Percentiles rank a stretch among this genome's conserved stretches.
phyloP scores from a whole-genome alignment of 805 yeast species.

The Lipomyces yamanashiensis region DNA sequence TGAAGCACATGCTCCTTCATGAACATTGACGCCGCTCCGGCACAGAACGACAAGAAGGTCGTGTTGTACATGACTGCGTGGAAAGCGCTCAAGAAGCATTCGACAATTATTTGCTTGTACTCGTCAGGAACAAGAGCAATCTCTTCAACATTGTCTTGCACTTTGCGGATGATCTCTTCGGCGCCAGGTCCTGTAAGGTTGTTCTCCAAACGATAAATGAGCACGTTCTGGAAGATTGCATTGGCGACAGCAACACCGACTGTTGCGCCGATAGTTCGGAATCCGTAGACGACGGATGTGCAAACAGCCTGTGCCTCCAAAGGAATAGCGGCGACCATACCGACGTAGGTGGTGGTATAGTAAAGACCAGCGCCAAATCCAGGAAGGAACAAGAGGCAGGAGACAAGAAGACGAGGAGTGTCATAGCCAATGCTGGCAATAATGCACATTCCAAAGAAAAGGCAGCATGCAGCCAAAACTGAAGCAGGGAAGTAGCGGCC shows the following conservation, averaged over 20 bases:
- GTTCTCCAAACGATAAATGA: constrained; percentile 40
- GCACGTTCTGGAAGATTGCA: constrained; percentile 57
- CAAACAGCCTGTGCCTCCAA: constrained; percentile 75
- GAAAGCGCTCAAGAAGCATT: constrained; percentile 29
- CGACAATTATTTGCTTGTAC: constrained; percentile 17
- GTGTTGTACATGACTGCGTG: constrained; percentile 31
- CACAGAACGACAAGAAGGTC: constrained; percentile 25
- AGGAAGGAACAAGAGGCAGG: constrained; percentile 54
- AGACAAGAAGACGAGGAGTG: constrained; percentile 40
- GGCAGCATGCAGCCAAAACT: constrained; percentile 49
- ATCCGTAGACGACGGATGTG: constrained; percentile 87
- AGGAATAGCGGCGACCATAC: constrained; percentile 77
- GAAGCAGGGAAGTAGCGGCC: constrained; percentile 64
- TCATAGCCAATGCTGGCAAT: constrained; percentile 39
- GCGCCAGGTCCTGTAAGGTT: constrained; percentile 34
- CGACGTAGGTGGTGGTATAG: constrained; percentile 71
- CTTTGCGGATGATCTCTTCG: constrained; percentile 28
- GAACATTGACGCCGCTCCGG: constrained; percentile 27
- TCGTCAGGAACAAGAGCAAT: constrained; percentile 24
- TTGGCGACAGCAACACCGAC: constrained; percentile 71
- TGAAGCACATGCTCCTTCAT: constrained; percentile 35
- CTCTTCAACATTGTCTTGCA: constrained; percentile 32
- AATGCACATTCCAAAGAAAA: constrained; percentile 55
- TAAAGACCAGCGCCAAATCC: constrained; percentile 70
- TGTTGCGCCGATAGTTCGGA: constrained; percentile 82